Base-by-base conservation (phyloP, 2,329 filamentous ascomycete species). In the Albophoma yamanashiensis region DNA sequence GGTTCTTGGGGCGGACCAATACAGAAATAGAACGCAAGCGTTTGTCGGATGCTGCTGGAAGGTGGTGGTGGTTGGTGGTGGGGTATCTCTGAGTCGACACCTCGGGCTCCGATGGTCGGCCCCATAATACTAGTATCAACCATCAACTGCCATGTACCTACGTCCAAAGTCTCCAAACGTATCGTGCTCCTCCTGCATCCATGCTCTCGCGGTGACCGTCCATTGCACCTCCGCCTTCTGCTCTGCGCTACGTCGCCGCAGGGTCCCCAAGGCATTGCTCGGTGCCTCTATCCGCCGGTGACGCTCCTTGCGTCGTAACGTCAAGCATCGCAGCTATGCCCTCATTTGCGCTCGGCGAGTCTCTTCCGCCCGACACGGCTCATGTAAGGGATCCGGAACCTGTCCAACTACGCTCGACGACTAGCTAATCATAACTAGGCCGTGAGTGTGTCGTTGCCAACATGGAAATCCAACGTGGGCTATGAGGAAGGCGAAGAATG, bases 401-500 rank as follows among this genome's bases (percentile, higher is more conserved):
- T 20, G 15, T 12, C 2, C 47, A 34, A 34, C 5, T 27, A 12
- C 2, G 47, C 27, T n/a, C 15, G 27, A 34, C 20, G 8, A 17
- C 55, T 17, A 34, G 39, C 25, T 58, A 38, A 63, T 34, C 25
- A 31, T 27, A 34, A 57, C n/a, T n/a, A 97, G 92, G 94, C 93
- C 64, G 91, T 97, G 65, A 97, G 93, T 73, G 93, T 97, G 50
- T 97, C 94, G 20, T 79, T 99, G 34, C 94, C 94, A 45, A 95
- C 92, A 75, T 99, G 94, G 94, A 82, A 81, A 65, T 81, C 92
- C 65, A 97, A 96, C 68, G 80, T 99, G 45, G 93, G 86, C 47
- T 99, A 99, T 70, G 94, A 99, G 73, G 92, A 99, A 74, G 93
- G 92, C 57, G 83, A 95, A 71, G 79, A 87, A 60, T 94, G 91